Conservation (phyloP, 2,329 filamentous ascomycete genomes). For the Botrytis pseudocinerea region DNA sequence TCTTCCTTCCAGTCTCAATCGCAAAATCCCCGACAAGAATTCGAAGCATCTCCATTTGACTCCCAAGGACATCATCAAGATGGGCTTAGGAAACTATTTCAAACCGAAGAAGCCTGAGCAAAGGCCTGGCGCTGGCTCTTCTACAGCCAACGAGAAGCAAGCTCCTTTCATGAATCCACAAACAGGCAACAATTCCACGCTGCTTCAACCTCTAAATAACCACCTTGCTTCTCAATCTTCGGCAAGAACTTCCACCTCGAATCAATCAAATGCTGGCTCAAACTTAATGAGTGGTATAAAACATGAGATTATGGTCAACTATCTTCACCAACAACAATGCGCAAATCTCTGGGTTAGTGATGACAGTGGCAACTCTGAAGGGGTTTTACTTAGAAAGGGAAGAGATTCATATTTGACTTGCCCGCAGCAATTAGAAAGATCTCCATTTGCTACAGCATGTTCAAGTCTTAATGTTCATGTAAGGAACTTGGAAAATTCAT, state of each 20-base stretch:
- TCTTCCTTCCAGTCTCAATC: neutral
- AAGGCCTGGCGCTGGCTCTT: constrained; percentile 24
- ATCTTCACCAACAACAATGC: constrained; percentile 78
- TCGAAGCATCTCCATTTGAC: neutral
- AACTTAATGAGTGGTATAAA: constrained; percentile 70
- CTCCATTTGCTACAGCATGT: constrained; percentile 64
- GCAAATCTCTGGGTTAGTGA: constrained; percentile 72
- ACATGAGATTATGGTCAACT: constrained; percentile 82
- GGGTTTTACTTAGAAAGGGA: constrained; percentile 68
- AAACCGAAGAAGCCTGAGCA: constrained; percentile 51
- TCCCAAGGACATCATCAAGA: constrained; percentile 41
- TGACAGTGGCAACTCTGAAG: constrained; percentile 66
- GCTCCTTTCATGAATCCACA: constrained; percentile 28
- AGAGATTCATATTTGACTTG: constrained; percentile 72
- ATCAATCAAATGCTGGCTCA: constrained; percentile 49
- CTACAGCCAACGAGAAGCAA: constrained; percentile 51
- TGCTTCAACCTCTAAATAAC: constrained; percentile 52
- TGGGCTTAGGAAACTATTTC: constrained; percentile 66
- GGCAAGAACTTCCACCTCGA: constrained; percentile 55
- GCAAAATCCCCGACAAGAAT: neutral
- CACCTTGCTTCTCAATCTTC: constrained; percentile 53
- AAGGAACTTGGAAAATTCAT: constrained; percentile 35
- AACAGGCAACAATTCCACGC: constrained; percentile 45
- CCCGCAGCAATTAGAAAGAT: constrained; percentile 63
- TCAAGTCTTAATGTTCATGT: constrained; percentile 71